These are phyloP conservation scores for Sarocladium strictum DNA, from an alignment of 2,329 filamentous ascomycete species.

Conservation along the genomic window DNA sequence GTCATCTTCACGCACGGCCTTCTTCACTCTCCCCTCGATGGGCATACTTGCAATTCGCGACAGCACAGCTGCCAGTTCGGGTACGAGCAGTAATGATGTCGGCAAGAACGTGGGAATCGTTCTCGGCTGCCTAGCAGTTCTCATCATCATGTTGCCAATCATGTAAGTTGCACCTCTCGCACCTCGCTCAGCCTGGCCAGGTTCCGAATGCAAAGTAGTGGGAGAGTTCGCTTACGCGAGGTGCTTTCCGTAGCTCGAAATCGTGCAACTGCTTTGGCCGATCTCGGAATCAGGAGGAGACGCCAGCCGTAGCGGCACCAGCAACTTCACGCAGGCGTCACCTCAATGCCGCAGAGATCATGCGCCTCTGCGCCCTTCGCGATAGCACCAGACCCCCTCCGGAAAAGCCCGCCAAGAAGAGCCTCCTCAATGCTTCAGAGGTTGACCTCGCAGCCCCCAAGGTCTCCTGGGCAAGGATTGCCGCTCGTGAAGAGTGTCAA, in stretches of 20 bases:
- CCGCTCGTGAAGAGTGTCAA: neutral
- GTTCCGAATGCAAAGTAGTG: no score
- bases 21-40: constrained; percentile 1
- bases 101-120: constrained; percentile 7
- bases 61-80: constrained; percentile 2
- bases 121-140: neutral
- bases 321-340: neutral
- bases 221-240: no score
- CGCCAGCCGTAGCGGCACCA: neutral
- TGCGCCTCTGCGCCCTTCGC: constrained; percentile 7
- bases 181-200: no score
- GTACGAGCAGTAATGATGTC: neutral
- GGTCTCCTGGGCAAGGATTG: neutral
- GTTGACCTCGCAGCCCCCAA: constrained; percentile 1
- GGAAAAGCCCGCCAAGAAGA: neutral
- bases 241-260: neutral
- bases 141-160: neutral
- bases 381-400: neutral
- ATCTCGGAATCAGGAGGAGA: neutral
- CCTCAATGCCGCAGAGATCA: constrained; percentile 5
- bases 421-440: neutral
- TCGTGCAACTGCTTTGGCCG: neutral
- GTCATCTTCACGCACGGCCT: neutral
- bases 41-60: constrained; percentile 1
- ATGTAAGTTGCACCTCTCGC: neutral